Conservation (phyloP, 2,329 filamentous ascomycete genomes). For the Ambrosiella cleistominuta region DNA sequence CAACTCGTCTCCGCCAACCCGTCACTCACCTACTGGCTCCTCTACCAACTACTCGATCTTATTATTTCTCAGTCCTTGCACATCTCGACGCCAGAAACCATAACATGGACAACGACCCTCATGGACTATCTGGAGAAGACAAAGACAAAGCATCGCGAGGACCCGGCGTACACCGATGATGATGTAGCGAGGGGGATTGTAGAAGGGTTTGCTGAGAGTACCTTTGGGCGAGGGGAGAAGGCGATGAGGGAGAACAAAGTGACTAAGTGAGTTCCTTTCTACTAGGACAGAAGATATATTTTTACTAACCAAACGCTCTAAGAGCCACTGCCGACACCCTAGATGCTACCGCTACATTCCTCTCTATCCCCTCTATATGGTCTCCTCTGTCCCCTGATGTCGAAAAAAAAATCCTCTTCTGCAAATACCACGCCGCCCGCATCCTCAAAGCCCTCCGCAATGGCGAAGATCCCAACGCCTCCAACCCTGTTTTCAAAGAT, state of each 20-base stretch:
- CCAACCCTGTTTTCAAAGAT: conserved; percentile 48
- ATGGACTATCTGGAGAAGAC: conserved; percentile 84
- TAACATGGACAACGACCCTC: conserved; percentile 61
- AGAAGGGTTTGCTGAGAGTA: conserved; percentile 82
- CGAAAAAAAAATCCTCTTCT: conserved; percentile 78
- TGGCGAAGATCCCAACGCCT: conserved; percentile 78
- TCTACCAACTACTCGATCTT: conserved; percentile 85
- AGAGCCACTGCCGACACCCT: conserved; percentile 91
- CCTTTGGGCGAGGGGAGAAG: conserved; percentile 68
- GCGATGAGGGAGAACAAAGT: conserved; percentile 69
- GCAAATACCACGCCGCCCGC: conserved; percentile 84
- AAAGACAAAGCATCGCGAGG: conserved; percentile 53
- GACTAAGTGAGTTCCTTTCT: conserved; percentile 39
- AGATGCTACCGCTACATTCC: conserved; percentile 78
- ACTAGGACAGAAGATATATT: not conserved
- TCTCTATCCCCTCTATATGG: conserved; percentile 80
- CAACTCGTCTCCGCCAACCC: conserved; percentile 77
- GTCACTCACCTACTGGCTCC: conserved; percentile 86
- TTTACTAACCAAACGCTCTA: not conserved
- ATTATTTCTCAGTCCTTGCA: conserved; percentile 72
- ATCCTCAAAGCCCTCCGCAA: conserved; percentile 85
- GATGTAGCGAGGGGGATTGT: conserved; percentile 77
- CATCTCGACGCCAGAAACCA: conserved; percentile 57
- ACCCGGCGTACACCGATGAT: conserved; percentile 77
- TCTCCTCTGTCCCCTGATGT: conserved; percentile 55